Evolutionary conservation across 164 flowering plant species (phyloP).

Genomic region (Aristolochia contorta): DNA sequence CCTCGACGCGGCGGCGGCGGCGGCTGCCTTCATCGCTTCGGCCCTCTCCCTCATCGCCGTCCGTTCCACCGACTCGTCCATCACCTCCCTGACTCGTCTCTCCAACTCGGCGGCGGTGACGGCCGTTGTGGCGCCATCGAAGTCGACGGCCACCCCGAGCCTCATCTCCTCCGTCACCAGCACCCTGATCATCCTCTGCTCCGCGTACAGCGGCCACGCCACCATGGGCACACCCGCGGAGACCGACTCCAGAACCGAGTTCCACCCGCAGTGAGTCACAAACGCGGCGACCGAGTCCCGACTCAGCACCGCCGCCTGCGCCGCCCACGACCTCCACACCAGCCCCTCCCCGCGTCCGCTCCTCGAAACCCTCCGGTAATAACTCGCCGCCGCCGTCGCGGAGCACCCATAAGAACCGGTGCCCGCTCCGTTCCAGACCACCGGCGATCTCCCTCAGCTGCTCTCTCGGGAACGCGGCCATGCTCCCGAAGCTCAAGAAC

Average conservation of each 20-base stretch:
- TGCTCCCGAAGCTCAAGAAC: slow-evolving; percentile 39
- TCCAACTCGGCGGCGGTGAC: slow-evolving; percentile 27
- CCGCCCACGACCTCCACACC: slow-evolving; percentile 36
- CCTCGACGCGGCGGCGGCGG: slow-evolving; percentile 3
- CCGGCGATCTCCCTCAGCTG: slow-evolving; percentile 34
- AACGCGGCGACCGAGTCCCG: slow-evolving; percentile 34
- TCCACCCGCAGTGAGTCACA: slow-evolving; percentile 47
- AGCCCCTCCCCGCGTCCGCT: slow-evolving; percentile 23
- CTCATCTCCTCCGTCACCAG: slow-evolving; percentile 27
- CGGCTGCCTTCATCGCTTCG: not conserved
- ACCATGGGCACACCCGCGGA: slow-evolving; percentile 38
- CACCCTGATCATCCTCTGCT: slow-evolving; percentile 24
- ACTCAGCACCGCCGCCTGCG: slow-evolving; percentile 30
- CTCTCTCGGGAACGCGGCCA: slow-evolving; percentile 17
- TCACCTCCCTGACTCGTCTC: slow-evolving; percentile 10
- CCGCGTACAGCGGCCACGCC: slow-evolving; percentile 44
- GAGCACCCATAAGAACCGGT: slow-evolving; percentile 42
- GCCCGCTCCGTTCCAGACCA: slow-evolving; percentile 34
- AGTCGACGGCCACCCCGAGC: slow-evolving; percentile 19
- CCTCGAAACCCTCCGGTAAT: slow-evolving; percentile 32
- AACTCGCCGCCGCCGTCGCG: slow-evolving; percentile 14
- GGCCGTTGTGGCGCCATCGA: slow-evolving; percentile 13
- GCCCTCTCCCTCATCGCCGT: slow-evolving; percentile 4
- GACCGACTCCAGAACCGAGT: slow-evolving; percentile 33
- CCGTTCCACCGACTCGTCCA: slow-evolving; percentile 12